Conservation (phyloP, 495 filamentous ascomycete genomes). For the Penicillium egyptiacum region DNA sequence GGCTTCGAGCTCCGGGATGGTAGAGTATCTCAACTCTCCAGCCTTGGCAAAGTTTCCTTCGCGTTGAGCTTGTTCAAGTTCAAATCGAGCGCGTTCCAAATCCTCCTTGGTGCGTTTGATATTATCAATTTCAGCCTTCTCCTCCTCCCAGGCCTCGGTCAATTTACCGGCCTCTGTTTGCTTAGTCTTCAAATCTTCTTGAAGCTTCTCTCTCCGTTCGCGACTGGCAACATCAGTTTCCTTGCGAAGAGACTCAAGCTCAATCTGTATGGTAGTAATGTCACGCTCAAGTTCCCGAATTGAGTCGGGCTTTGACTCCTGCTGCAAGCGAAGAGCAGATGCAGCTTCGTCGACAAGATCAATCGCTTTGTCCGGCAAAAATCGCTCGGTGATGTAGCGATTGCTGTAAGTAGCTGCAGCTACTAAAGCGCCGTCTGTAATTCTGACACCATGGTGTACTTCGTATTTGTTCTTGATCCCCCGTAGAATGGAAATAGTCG, state of each 20-base stretch:
- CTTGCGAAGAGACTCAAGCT: constrained; percentile 91
- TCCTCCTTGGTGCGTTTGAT: constrained; percentile 85
- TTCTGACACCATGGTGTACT: constrained; percentile 88
- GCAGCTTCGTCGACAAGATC: constrained; percentile 96
- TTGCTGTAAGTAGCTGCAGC: constrained; percentile 91
- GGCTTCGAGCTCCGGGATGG: constrained; percentile 75
- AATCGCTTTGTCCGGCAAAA: constrained; percentile 94
- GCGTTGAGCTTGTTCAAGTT: constrained; percentile 84
- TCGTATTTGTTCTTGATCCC: constrained; percentile 98
- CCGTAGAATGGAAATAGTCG: constrained; percentile 92
- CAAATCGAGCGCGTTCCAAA: constrained; percentile 77
- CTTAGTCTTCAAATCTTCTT: constrained; percentile 68
- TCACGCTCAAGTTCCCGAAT: constrained; percentile 88
- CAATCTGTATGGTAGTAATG: constrained; percentile 97
- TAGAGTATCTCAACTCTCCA: constrained; percentile 81
- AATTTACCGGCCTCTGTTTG: constrained; percentile 67
- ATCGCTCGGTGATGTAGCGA: constrained; percentile 94
- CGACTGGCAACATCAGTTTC: constrained; percentile 86
- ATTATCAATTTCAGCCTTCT: constrained; percentile 75
- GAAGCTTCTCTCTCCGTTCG: constrained; percentile 84
- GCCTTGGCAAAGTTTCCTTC: constrained; percentile 89
- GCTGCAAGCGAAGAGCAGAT: constrained; percentile 83
- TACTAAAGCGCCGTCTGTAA: constrained; percentile 89
- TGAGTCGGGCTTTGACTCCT: constrained; percentile 93
- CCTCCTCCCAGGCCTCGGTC: constrained; percentile 84